Percentiles rank a stretch among this genome's conserved stretches.
Evolutionary conservation across 2,329 filamentous ascomycete species (phyloP).

Genomic region (Colletotrichum sp.): DNA sequence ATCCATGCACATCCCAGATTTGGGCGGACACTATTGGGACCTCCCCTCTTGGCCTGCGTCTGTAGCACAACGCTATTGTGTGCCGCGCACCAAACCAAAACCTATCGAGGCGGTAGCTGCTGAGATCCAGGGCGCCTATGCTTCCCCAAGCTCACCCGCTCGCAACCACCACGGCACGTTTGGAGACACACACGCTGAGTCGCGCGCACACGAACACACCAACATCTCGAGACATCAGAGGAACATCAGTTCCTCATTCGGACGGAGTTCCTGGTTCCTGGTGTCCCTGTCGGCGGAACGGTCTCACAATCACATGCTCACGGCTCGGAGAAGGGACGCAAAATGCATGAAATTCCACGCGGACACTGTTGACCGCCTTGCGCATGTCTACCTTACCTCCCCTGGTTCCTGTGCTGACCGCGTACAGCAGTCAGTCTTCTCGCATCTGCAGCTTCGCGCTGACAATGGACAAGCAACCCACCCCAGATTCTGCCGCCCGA

Average conservation of each 20-base stretch:
- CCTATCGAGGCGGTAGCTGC: background rate
- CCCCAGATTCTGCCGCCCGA: background rate
- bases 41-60: background rate
- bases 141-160: background rate
- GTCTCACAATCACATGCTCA: conserved; percentile 11
- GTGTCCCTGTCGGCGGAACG: background rate
- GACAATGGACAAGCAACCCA: background rate
- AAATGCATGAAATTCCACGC: background rate
- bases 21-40: background rate
- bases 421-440: background rate
- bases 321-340: background rate
- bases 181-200: background rate
- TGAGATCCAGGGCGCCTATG: background rate
- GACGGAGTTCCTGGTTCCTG: conserved; percentile 20
- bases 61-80: background rate
- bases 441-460: background rate
- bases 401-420: background rate
- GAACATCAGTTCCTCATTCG: conserved; percentile 1
- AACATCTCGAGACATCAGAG: background rate
- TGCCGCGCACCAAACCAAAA: background rate
- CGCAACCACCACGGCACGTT: background rate
- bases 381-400: background rate
- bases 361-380: background rate
- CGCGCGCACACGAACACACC: background rate
- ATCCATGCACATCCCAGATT: background rate